These are phyloP conservation scores for Wickerhamiella brachini DNA, from an alignment of 805 yeast genomes.

Conservation along the genomic window DNA sequence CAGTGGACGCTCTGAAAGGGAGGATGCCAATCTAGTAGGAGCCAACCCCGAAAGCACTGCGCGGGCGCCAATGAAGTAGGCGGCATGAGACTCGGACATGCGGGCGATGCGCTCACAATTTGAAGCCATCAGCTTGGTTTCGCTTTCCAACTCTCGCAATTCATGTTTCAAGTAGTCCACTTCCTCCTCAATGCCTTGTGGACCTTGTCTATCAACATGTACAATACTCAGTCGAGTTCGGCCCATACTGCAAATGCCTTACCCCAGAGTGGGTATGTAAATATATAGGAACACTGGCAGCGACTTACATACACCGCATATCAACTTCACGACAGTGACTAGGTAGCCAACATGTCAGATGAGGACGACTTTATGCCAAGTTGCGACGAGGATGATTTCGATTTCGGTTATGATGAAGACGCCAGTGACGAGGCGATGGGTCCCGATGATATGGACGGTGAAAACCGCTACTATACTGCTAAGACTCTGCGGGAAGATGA, in stretches of 20 bases:
- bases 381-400: slow-evolving; percentile 25
- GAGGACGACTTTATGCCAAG: slow-evolving; percentile 28
- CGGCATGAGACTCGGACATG: not conserved
- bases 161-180: not conserved
- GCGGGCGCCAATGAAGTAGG: not conserved
- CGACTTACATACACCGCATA: no score
- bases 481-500: slow-evolving; percentile 25
- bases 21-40: no score
- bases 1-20: no score
- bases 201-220: not conserved
- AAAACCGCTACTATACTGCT: slow-evolving; percentile 28
- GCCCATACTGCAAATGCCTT: not conserved
- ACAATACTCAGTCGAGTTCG: not conserved
- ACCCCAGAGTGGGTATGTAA: no score
- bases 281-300: no score
- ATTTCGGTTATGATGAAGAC: slow-evolving; percentile 12
- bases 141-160: not conserved
- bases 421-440: slow-evolving; percentile 10
- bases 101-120: not conserved
- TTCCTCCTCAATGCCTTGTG: not conserved
- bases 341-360: slow-evolving; percentile 28
- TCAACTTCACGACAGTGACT: no score
- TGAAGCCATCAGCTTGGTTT: not conserved
- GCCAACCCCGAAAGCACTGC: not conserved
- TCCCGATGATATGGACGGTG: slow-evolving; percentile 24